Evolutionary conservation across 2,329 filamentous ascomycete species (phyloP), one percentile per base, ranked within the genome.

Genomic region (Xylaria sp.): DNA sequence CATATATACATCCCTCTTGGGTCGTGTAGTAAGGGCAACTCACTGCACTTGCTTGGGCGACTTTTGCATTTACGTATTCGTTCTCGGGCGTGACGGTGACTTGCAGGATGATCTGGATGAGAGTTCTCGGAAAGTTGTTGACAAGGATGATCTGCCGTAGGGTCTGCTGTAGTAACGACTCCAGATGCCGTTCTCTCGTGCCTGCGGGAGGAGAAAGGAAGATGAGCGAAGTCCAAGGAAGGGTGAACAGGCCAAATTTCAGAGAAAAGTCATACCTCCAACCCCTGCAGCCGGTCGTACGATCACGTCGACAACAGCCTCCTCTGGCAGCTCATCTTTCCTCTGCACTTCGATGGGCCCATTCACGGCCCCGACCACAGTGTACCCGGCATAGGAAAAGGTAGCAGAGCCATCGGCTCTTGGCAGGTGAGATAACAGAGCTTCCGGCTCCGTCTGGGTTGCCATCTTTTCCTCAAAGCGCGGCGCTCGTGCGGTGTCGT

Each of bases 291-390:
- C 88, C 44, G 93, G 93, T 71, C 94, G 86, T 61, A 99, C 84
- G 69, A 93, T 86, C 53, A 99, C 90, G 73, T 97, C 94, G 61
- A 99, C 80, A 45, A 88, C 85, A 22, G 93, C 91, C 76, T 97
- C 92, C 72, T 96, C 92, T 7, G 94, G 89, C 62, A 94, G 85
- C 72, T 97, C 91, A 69, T 99, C 93, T 66, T 91, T 86, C 66
- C 92, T 85, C 64, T 87, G 86, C 16, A 93, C 91, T 76, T 99
- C 94, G 63, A 97, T 85, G 16, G 94, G 94, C 0, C 93, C 94
- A 73, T 96, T 97, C 62, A 96, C 91, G 13, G 91, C 88, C 51
- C 89, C 90, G 49, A 95, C 84, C 60, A 97, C 83, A 41, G 87
- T 88, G 73, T 92, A 96, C 44, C 91, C 90, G 52, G 84, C 80